These are phyloP conservation scores for Onygena corvina DNA, from an alignment of 2,329 filamentous ascomycete genomes.

Conservation along the genomic window DNA sequence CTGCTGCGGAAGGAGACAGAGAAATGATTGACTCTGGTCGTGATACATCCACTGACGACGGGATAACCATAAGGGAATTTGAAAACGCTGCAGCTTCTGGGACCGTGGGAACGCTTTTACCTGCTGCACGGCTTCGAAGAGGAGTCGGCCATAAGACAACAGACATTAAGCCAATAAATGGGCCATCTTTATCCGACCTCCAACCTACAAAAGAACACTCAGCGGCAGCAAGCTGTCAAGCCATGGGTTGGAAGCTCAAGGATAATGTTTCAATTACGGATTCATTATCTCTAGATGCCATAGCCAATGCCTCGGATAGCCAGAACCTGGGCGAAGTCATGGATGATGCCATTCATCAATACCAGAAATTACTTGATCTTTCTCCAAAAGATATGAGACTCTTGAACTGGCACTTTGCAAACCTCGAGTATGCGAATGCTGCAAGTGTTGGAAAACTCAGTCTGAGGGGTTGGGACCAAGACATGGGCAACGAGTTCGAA, in stretches of 20 bases:
- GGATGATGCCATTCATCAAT: slow-evolving; percentile 82
- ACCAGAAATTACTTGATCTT: slow-evolving; percentile 68
- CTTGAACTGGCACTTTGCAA: slow-evolving; percentile 96
- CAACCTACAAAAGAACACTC: slow-evolving; percentile 57
- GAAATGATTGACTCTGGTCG: slow-evolving; percentile 70
- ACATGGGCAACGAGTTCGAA: slow-evolving; percentile 95
- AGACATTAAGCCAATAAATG: slow-evolving; percentile 38
- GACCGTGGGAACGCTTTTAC: slow-evolving; percentile 34
- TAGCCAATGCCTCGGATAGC: slow-evolving; percentile 47
- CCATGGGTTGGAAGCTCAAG: slow-evolving; percentile 72
- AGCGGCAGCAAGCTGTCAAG: slow-evolving; percentile 62
- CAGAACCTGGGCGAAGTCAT: slow-evolving; percentile 83
- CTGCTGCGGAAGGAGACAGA: slow-evolving; percentile 69
- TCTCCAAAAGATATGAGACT: slow-evolving; percentile 77
- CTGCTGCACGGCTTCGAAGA: slow-evolving; percentile 33
- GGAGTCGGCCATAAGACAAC: slow-evolving; percentile 38
- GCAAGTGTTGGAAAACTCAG: slow-evolving; percentile 77
- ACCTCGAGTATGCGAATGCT: slow-evolving; percentile 94
- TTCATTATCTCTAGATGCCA: slow-evolving; percentile 58
- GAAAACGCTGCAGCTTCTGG: slow-evolving; percentile 58
- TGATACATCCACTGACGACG: slow-evolving; percentile 59
- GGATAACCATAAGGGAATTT: slow-evolving; percentile 57
- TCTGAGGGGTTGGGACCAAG: slow-evolving; percentile 87
- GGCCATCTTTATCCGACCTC: slow-evolving; percentile 43
- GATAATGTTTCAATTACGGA: slow-evolving; percentile 49